These are phyloP conservation scores for Citrus maxima DNA, from an alignment of 345 rosid genomes.

Conservation along the genomic window DNA sequence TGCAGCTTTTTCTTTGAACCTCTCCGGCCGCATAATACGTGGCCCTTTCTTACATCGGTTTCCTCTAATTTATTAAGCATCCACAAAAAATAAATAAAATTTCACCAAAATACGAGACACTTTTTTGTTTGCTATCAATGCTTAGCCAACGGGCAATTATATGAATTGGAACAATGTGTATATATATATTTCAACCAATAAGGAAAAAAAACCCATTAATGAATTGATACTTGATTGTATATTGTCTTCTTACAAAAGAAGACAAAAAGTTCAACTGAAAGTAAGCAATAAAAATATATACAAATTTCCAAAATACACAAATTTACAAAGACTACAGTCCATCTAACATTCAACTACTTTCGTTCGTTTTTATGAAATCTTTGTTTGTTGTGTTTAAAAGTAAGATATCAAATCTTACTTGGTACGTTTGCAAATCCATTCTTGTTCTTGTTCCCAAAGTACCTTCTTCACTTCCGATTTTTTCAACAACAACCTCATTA, in stretches of 20 bases:
- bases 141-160: neutral
- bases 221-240: neutral
- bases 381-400: neutral
- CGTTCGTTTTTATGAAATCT: neutral
- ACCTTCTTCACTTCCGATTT: neutral
- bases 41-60: slow-evolving; percentile 42
- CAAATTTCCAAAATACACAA: slow-evolving; percentile 14
- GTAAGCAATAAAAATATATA: neutral
- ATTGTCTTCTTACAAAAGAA: slow-evolving; percentile 12
- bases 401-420: neutral
- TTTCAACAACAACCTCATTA: neutral
- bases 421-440: slow-evolving; percentile 1
- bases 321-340: slow-evolving; percentile 20
- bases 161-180: too few relatives aligned
- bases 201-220: neutral
- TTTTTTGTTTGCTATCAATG: neutral
- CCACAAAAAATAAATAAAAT: neutral
- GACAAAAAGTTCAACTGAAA: slow-evolving; percentile 22
- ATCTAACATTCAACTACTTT: slow-evolving; percentile 21
- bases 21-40: slow-evolving; percentile 46
- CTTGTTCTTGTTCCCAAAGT: neutral
- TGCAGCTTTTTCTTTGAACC: slow-evolving; percentile 26
- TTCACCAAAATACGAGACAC: slow-evolving; percentile 19
- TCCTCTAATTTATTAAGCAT: slow-evolving; percentile 1
- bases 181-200: too few relatives aligned